Conservation (phyloP, 1,284 basidiomycete genomes). For the Apiotrichum brassicae region DNA sequence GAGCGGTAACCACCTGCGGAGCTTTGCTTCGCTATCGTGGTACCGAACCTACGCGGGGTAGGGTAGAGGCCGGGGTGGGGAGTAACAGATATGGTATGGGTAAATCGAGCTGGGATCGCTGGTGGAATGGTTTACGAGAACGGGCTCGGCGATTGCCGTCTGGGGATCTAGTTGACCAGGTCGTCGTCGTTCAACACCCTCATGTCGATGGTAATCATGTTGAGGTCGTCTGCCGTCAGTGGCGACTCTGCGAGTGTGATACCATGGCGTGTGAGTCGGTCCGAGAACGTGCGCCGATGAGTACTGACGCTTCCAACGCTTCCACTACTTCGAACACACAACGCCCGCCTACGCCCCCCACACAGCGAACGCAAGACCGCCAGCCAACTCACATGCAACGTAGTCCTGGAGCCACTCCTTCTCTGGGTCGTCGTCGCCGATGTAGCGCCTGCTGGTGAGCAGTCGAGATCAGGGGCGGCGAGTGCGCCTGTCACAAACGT, state of each 20-base stretch:
- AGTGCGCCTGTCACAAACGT: background rate
- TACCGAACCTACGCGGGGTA: too few species aligned
- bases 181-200: slow-evolving; percentile 38
- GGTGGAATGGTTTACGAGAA: too few species aligned
- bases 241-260: background rate
- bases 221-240: slow-evolving; percentile 28
- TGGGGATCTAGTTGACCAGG: background rate
- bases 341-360: too few species aligned
- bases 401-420: slow-evolving; percentile 34
- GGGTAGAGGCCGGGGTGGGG: too few species aligned
- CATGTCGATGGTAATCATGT: slow-evolving; percentile 41
- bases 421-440: slow-evolving; percentile 18
- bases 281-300: background rate
- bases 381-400: slow-evolving; percentile 25
- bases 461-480: background rate
- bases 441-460: slow-evolving; percentile 23
- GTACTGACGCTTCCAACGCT: too few species aligned
- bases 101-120: too few species aligned
- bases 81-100: too few species aligned
- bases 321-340: too few species aligned
- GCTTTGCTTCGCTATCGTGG: too few species aligned
- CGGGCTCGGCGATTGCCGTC: background rate
- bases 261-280: background rate
- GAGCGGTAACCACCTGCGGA: too few species aligned
- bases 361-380: too few species aligned